Percentiles rank a stretch among this genome's conserved stretches.
phyloP scores from a whole-genome alignment of 176 grass and related monocot genomes.

The Oryza officinalis region DNA sequence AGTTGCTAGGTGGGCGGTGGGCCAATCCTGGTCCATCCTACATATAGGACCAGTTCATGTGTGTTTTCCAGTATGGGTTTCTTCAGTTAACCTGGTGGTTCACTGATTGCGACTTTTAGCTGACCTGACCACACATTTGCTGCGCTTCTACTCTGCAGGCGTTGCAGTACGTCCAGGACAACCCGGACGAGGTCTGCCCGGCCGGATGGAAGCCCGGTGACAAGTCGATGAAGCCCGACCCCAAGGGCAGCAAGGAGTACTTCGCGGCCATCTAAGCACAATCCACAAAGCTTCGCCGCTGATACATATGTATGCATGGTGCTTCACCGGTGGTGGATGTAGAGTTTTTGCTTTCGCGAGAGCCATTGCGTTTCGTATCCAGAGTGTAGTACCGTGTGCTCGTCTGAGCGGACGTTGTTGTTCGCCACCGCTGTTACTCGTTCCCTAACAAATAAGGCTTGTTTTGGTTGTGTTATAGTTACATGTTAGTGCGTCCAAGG shows the following conservation, averaged over 20 bases:
- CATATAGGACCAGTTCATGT: not conserved
- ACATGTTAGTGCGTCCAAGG: not conserved
- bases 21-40: not conserved
- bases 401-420: slow-evolving; percentile 28
- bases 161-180: slow-evolving; percentile 89
- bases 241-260: slow-evolving; percentile 86
- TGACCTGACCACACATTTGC: not conserved
- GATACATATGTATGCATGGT: slow-evolving; percentile 1
- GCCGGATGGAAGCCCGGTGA: slow-evolving; percentile 88
- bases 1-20: not conserved
- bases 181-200: slow-evolving; percentile 95
- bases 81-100: not conserved
- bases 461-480: not conserved
- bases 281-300: not conserved
- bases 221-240: slow-evolving; percentile 85
- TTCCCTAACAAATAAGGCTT: slow-evolving; percentile 26
- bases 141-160: slow-evolving; percentile 53
- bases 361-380: slow-evolving; percentile 1
- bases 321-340: slow-evolving; percentile 8
- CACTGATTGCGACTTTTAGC: not conserved
- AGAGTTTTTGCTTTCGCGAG: slow-evolving; percentile 28
- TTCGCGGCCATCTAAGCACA: slow-evolving; percentile 64
- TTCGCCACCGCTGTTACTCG: not conserved
- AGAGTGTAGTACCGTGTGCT: slow-evolving; percentile 14
- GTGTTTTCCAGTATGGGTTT: not conserved